Conservation (phyloP, 805 yeast species). For the Diddensiella santjacobensis region DNA sequence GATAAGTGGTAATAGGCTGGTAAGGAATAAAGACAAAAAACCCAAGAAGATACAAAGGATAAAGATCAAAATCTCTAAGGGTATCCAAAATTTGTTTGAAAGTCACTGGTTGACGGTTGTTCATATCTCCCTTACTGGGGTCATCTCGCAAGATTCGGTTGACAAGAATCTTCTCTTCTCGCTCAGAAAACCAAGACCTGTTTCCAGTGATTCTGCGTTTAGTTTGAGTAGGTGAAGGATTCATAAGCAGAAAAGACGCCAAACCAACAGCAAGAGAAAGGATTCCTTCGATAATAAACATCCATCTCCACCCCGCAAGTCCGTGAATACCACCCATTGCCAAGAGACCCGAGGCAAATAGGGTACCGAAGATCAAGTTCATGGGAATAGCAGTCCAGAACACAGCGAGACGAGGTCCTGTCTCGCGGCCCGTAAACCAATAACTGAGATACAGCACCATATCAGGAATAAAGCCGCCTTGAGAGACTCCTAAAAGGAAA, state of each 20-base stretch:
- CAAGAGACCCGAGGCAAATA: conserved; percentile 53
- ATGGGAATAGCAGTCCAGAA: conserved; percentile 57
- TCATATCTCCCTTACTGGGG: conserved; percentile 62
- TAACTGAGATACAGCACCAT: conserved; percentile 60
- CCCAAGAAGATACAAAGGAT: conserved; percentile 54
- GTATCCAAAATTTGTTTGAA: conserved; percentile 39
- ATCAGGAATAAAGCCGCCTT: conserved; percentile 72
- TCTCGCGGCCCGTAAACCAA: conserved; percentile 57
- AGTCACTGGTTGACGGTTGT: conserved; percentile 53
- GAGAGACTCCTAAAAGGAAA: conserved; percentile 48
- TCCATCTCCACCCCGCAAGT: conserved; percentile 60
- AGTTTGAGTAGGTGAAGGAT: conserved; percentile 48
- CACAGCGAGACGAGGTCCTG: conserved; percentile 53
- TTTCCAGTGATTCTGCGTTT: conserved; percentile 34
- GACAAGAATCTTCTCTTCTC: conserved; percentile 57
- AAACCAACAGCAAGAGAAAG: conserved; percentile 54
- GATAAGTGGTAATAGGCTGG: conserved; percentile 40
- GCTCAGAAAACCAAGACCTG: conserved; percentile 52
- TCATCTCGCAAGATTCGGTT: conserved; percentile 60
- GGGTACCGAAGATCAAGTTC: conserved; percentile 44
- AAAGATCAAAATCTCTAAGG: conserved; percentile 47
- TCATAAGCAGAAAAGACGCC: conserved; percentile 47
- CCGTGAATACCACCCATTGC: conserved; percentile 45
- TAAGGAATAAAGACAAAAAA: conserved; percentile 40
- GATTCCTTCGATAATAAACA: conserved; percentile 61